Percentiles rank a stretch among this genome's conserved stretches.
Conservation (phyloP, 2,329 filamentous ascomycete genomes). For the Colletotrichum agaves region DNA sequence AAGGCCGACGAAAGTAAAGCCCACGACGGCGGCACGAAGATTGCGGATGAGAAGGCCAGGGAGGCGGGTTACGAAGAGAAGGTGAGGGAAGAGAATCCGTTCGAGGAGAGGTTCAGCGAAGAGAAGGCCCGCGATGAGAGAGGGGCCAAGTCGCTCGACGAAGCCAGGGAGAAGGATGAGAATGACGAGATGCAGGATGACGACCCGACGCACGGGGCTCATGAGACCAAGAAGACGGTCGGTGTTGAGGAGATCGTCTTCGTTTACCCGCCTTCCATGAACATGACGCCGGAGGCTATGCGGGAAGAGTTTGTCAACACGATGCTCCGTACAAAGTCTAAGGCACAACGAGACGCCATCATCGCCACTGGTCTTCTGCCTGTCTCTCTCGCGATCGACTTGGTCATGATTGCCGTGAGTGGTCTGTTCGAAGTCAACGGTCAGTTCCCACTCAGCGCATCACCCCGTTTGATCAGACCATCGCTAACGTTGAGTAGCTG, state of each 20-base stretch:
- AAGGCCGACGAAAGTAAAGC: not conserved
- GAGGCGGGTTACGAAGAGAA: slow-evolving; percentile 12
- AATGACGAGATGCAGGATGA: slow-evolving; percentile 11
- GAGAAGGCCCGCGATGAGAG: slow-evolving; percentile 20
- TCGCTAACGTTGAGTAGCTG: not conserved
- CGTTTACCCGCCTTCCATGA: slow-evolving; percentile 33
- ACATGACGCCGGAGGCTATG: slow-evolving; percentile 34
- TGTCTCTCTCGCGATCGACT: slow-evolving; percentile 26
- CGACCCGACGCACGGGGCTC: slow-evolving; percentile 24
- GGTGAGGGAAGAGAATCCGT: not conserved
- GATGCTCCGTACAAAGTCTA: slow-evolving; percentile 33
- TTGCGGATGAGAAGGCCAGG: slow-evolving; percentile 6
- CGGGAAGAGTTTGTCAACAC: slow-evolving; percentile 34
- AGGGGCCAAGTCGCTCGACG: not conserved
- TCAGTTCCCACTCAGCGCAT: not conserved
- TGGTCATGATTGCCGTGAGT: slow-evolving; percentile 27
- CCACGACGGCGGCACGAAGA: not conserved
- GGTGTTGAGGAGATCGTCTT: slow-evolving; percentile 35
- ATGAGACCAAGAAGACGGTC: slow-evolving; percentile 34
- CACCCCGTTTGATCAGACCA: not conserved
- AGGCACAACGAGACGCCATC: slow-evolving; percentile 34
- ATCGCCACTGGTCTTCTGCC: slow-evolving; percentile 32
- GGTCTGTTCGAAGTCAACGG: slow-evolving; percentile 32
- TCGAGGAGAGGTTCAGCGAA: slow-evolving; percentile 26
- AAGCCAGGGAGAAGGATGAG: slow-evolving; percentile 18